Evolutionary conservation across 2,329 filamentous ascomycete genomes (phyloP).

Genomic region (Cladosporium sp.): DNA sequence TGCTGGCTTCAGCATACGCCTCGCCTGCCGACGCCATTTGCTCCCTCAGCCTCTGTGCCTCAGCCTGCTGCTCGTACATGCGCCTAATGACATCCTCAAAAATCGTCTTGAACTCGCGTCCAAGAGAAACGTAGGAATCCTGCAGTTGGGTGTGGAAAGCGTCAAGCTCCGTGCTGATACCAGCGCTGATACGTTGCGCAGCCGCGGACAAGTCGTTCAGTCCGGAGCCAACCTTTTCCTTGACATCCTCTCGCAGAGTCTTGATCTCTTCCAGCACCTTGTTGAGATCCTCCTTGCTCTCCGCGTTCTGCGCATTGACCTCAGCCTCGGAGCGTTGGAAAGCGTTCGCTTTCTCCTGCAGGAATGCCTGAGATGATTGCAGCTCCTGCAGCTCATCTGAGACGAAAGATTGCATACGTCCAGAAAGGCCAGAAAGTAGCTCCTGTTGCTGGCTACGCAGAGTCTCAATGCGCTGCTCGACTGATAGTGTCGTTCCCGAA

Average conservation of each 20-base stretch:
- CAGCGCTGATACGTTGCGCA: slow-evolving; percentile 80
- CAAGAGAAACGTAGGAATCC: slow-evolving; percentile 73
- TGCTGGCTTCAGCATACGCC: slow-evolving; percentile 62
- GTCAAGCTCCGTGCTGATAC: slow-evolving; percentile 78
- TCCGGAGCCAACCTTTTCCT: slow-evolving; percentile 76
- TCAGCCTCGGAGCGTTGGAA: slow-evolving; percentile 64
- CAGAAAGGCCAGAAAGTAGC: slow-evolving; percentile 61
- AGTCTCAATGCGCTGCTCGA: slow-evolving; percentile 67
- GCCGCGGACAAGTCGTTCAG: slow-evolving; percentile 75
- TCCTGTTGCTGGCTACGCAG: slow-evolving; percentile 68
- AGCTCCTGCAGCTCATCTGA: slow-evolving; percentile 66
- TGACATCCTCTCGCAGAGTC: slow-evolving; percentile 79
- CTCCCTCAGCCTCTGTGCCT: slow-evolving; percentile 65
- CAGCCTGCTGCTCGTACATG: slow-evolving; percentile 67
- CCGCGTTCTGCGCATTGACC: slow-evolving; percentile 60
- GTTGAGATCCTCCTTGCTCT: slow-evolving; percentile 80
- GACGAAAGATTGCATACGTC: slow-evolving; percentile 72
- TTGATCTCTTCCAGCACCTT: slow-evolving; percentile 88
- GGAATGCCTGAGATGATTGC: slow-evolving; percentile 60
- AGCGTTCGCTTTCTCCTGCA: slow-evolving; percentile 61
- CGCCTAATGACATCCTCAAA: slow-evolving; percentile 77
- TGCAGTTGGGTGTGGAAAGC: slow-evolving; percentile 82
- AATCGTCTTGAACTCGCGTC: slow-evolving; percentile 75
- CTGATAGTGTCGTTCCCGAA: slow-evolving; percentile 64
- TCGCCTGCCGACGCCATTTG: slow-evolving; percentile 67